Evolutionary conservation across 345 rosid genomes (phyloP), one percentile per base, ranked within the genome.

Genomic region (Ricinus communis): DNA sequence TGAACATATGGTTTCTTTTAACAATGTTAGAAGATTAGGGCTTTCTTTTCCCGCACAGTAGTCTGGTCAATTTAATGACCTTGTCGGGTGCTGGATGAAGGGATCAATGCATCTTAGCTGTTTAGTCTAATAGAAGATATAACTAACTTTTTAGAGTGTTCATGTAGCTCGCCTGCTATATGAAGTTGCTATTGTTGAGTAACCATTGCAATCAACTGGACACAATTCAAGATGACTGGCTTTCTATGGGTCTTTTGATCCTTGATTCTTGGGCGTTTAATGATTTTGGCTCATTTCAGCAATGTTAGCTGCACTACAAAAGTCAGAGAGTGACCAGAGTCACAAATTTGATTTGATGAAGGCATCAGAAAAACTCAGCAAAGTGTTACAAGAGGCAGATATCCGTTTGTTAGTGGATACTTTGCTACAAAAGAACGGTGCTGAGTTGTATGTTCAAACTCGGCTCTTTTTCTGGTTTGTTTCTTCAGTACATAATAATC

Each of bases 311-410:
- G 86, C 78, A 41, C 68, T 92, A 21, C 74, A 75, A 62, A 88
- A 79, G 81, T 62, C 56, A 4, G 88, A 83, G 67, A 71, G 45
- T 69, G 85, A 72, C 71, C 81, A 77, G 55, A 62, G 27, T 52
- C 70, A 22, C 66, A 49, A 57, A 79, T 69, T 49, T 66, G 87
- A 78, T 70, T 38, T 87, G 19, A 66, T 41, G 46, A 86, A 85
- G 75, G 87, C 85, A 50, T 77, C 84, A 10, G 89, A 82, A 49
- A 94, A 84, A 80, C 93, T 91, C 61, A 76, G 71, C 51, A 94
- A 83, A 85, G 76, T 79, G 40, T 68, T 90, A 72, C 76, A 65
- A 1, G 93, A 86, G 84, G 83, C 82, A 52, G 95, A 86, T 47
- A 86, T 94, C 45, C 85, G 90, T 22, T 71, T 75, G 10, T 82